A percentile compares a stretch with the other conserved stretches of the same genome.
These are phyloP conservation scores for Phytophthora pisi DNA, from an alignment of 352 stramenopile species.

Conservation along the genomic window DNA sequence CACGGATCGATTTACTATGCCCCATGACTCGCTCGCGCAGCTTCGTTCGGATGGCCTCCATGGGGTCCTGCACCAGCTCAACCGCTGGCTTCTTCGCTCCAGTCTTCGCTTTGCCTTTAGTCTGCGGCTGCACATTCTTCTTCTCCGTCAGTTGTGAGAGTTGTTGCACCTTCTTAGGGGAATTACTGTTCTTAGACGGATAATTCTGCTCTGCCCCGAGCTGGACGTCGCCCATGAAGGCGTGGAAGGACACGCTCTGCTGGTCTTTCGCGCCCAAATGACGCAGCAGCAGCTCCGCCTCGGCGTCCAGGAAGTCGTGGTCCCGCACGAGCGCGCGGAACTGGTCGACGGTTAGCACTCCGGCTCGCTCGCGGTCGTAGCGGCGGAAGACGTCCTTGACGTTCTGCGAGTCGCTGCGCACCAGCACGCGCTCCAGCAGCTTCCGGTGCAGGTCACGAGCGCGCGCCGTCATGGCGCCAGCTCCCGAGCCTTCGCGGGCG, in stretches of 20 bases:
- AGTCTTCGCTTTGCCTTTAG: conserved; percentile 19
- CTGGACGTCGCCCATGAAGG: conserved; percentile 51
- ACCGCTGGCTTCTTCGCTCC: conserved; percentile 11
- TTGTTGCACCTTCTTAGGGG: conserved; percentile 48
- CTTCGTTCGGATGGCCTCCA: conserved; percentile 62
- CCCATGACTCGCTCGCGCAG: conserved; percentile 71
- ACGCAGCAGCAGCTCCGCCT: conserved; percentile 57
- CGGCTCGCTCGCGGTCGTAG: conserved; percentile 58
- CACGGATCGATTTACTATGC: conserved; percentile 73
- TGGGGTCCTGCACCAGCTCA: conserved; percentile 37
- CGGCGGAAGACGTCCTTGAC: conserved; percentile 73
- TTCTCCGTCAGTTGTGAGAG: conserved; percentile 36
- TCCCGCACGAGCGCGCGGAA: conserved; percentile 61
- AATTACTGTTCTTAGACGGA: conserved; percentile 16
- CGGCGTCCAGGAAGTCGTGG: conserved; percentile 53
- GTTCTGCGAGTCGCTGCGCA: conserved; percentile 57
- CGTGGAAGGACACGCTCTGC: conserved; percentile 57
- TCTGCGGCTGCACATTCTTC: conserved; percentile 21
- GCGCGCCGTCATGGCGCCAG: conserved; percentile 2
- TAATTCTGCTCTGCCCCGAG: conserved; percentile 52
- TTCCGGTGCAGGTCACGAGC: conserved; percentile 60
- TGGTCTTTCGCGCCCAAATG: conserved; percentile 46
- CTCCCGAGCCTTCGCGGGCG: conserved; percentile 1
- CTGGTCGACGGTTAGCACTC: conserved; percentile 49
- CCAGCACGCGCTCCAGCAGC: conserved; percentile 60